A percentile compares a stretch with the other conserved stretches of the same genome.
phyloP scores from a whole-genome alignment of 192 early-diverging fungal species.

The Podila horticola region DNA sequence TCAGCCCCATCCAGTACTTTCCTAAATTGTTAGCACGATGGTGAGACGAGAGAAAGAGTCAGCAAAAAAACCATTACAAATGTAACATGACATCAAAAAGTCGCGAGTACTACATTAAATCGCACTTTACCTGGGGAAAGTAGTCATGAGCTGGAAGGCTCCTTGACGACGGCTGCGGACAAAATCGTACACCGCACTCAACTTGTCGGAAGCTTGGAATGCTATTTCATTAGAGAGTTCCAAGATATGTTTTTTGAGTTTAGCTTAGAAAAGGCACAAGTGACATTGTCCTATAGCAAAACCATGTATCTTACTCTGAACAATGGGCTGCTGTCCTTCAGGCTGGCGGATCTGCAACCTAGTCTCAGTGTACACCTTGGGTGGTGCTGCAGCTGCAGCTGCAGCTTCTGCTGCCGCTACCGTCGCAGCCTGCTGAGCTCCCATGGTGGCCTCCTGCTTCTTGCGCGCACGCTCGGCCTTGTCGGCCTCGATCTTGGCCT shows the following conservation, averaged over 20 bases:
- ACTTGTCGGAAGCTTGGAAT: conserved; percentile 67
- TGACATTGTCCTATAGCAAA: neutral
- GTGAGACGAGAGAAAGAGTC: neutral
- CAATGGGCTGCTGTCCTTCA: conserved; percentile 48
- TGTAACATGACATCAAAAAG: neutral
- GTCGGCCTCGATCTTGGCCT: conserved; percentile 83
- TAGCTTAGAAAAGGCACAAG: neutral
- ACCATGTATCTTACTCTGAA: conserved; percentile 18
- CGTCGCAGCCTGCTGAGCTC: conserved; percentile 4
- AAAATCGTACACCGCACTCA: conserved; percentile 70
- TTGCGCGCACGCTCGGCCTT: conserved; percentile 75
- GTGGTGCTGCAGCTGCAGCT: conserved; percentile 38
- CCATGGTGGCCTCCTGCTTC: conserved; percentile 52
- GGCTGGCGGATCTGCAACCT: conserved; percentile 79
- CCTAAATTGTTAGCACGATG: conserved; percentile 17
- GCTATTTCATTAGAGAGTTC: conserved; percentile 34
- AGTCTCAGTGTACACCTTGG: conserved; percentile 79
- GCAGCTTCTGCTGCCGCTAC: conserved; percentile 26
- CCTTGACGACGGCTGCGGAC: conserved; percentile 56
- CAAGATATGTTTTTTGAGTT: neutral
- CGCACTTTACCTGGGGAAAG: conserved; percentile 70
- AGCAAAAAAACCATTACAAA: neutral
- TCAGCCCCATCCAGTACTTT: conserved; percentile 72
- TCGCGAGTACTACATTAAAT: neutral
- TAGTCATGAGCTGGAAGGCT: conserved; percentile 71